Evolutionary conservation across 1,139 yeast species (phyloP).

Genomic region (Magnusiomyces tetraspermus): DNA sequence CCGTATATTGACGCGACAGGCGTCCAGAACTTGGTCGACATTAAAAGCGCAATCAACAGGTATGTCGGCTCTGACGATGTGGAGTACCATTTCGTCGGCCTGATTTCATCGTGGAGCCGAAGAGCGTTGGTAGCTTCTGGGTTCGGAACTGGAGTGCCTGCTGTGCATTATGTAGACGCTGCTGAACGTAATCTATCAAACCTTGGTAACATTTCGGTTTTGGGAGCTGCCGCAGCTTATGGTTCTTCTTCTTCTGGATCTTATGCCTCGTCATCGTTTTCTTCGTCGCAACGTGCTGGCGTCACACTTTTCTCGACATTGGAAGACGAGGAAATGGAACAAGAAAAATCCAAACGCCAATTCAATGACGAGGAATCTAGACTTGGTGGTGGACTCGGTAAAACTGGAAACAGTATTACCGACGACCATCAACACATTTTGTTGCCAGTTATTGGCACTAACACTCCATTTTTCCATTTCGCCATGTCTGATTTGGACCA

Average conservation of each 20-base stretch:
- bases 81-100: constrained; percentile 83
- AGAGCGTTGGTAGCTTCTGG: constrained; percentile 69
- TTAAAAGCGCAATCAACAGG: constrained; percentile 58
- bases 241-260: too few relatives aligned
- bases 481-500: constrained; percentile 65
- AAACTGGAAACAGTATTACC: too few relatives aligned
- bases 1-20: constrained; percentile 72
- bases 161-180: neutral
- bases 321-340: neutral
- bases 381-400: neutral
- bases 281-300: neutral
- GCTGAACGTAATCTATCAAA: constrained; percentile 4
- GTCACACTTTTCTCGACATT: neutral
- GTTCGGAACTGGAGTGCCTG: constrained; percentile 49
- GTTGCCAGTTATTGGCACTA: constrained; percentile 59
- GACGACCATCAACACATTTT: constrained; percentile 27
- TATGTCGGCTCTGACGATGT: constrained; percentile 79
- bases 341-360: neutral
- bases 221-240: too few relatives aligned
- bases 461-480: constrained; percentile 77
- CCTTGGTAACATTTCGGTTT: too few relatives aligned
- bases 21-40: constrained; percentile 66
- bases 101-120: constrained; percentile 77
- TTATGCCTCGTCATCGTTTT: too few relatives aligned
- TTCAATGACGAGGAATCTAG: neutral